Evolutionary conservation across 768 basidiomycete species (phyloP).

Genomic region (Podaxis sp.): DNA sequence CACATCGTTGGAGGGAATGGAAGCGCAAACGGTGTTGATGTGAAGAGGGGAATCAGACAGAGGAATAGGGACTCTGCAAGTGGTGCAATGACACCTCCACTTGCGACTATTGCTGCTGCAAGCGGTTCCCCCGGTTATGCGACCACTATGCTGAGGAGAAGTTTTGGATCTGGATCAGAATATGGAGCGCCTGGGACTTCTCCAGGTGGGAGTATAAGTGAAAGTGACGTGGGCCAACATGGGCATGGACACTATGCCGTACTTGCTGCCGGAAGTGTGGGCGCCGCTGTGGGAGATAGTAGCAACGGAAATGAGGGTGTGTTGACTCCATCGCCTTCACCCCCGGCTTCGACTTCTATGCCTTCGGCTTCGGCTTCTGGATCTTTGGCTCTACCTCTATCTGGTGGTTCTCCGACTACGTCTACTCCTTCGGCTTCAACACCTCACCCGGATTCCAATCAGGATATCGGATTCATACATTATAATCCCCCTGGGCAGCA

Average conservation of each 20-base stretch:
- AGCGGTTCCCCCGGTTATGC: slow-evolving; percentile 8
- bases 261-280: slow-evolving; percentile 1
- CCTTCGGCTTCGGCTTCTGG: slow-evolving; percentile 11
- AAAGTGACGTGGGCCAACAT: slow-evolving; percentile 2
- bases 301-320: slow-evolving; percentile 2
- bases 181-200: slow-evolving; percentile 3
- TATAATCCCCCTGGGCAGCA: slow-evolving; percentile 6
- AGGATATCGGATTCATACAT: slow-evolving; percentile 6
- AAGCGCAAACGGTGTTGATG: slow-evolving; percentile 10
- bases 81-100: slow-evolving; percentile 6
- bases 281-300: not conserved
- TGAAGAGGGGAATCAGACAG: slow-evolving; percentile 30
- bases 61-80: not conserved
- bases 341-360: slow-evolving; percentile 28
- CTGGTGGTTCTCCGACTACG: slow-evolving; percentile 2
- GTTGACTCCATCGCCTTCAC: slow-evolving; percentile 63
- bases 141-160: slow-evolving; percentile 4
- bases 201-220: slow-evolving; percentile 1
- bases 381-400: slow-evolving; percentile 7
- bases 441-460: slow-evolving; percentile 1
- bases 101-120: slow-evolving; percentile 8
- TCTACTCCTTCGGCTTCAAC: not conserved
- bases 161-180: slow-evolving; percentile 8
- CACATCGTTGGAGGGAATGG: slow-evolving; percentile 7
- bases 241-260: slow-evolving; percentile 6